Base-by-base conservation (phyloP, 2,329 filamentous ascomycete genomes). In the Plectosphaerella plurivora region DNA sequence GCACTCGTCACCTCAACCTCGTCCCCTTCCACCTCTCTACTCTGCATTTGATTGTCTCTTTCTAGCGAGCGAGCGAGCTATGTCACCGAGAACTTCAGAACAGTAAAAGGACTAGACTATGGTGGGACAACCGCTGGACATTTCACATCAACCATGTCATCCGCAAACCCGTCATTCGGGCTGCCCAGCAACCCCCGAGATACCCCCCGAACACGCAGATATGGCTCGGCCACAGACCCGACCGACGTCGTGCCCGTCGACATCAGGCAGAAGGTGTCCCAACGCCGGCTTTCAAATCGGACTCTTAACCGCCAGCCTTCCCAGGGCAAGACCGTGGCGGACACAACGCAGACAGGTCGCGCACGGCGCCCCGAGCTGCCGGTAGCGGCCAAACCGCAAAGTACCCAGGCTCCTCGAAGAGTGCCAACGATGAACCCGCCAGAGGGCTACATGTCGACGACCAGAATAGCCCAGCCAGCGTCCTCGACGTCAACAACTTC, bases 331-430 rank as follows among this genome's bases (percentile, higher is more conserved):
- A 47, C 53, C 37, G 60, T 67, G 11, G 72, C 65, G 58, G 68
- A 65, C 49, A 66, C 72, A 56, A 69, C 73, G 10, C 70, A 72
- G 50, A 67, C 63, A 33, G 56, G 60, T 15, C 58, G 66, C 11
- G 39, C 61, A 12, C 63, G 67, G 45, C 62, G 62, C 24, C 65
- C 65, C 22, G 62, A 63, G 5, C 56, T 60, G 12, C 55, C 57
- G 16, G 52, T 55, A 39, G 60, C 59, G 18, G 39, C 59, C n/a
- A 60, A 61, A n/a, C 65, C 66, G 18, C 59, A 75, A 5, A 69
- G 66, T 36, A 70, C 74, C 35, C 72, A 75, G 60, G 68, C 70
- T 10, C 75, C 53, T 71, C 73, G 56, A 73, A 71, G 56, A 73
- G 71, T 12, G 11, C 28, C 28, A 10, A 33, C 28, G 28, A 33